Evolutionary conservation across 1,284 basidiomycete genomes (phyloP), one percentile per base, ranked within the genome.

Genomic region (Violaceomyces palustris): DNA sequence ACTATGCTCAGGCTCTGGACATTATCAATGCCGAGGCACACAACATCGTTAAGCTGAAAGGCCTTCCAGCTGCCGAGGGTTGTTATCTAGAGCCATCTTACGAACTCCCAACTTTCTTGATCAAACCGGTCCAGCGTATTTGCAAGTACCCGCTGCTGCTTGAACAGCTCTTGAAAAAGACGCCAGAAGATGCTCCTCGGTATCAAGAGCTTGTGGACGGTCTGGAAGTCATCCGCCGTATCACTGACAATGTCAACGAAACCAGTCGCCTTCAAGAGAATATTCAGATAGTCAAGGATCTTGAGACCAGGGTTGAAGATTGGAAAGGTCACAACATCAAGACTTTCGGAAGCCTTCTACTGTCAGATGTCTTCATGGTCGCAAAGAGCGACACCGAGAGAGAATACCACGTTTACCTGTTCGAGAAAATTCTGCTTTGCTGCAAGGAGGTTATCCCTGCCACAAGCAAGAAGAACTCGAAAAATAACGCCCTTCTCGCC

Each of bases 241-340:
- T 98, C 66, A 87, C 93, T 11, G 88, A 90, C 74, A 87, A 86
- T 75, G 92, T 97, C 75, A 97, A 98, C 73, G 94, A 98, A 75
- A 89, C 88, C 25, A 83, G 91, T 74, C 81, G 93, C 39, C 82
- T 77, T 82, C 60, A 88, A 84, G 73, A 79, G 71, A 94, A 94
- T 63, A 77, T 82, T 33, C 83, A 84, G 62, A 90, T 90, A 2
- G 90, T 96, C 43, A 83, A 86, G 74, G 88, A 88, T 69, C 81
- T 99, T n/a, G 81, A 86, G 54, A 78, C 78, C 27, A 84, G 94
- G 26, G 91, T 99, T 39, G 91, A 94, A 59, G 93, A 99, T 74
- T 99, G 94, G 94, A 98, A 98, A 75, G 93, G 93, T 6, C 94
- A 98, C 76, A 88, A 93, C 69, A 80, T 96, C 32, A 83, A 83